These are phyloP conservation scores for Euryodendron excelsum DNA, from an alignment of 148 eudicot genomes.

Conservation along the genomic window DNA sequence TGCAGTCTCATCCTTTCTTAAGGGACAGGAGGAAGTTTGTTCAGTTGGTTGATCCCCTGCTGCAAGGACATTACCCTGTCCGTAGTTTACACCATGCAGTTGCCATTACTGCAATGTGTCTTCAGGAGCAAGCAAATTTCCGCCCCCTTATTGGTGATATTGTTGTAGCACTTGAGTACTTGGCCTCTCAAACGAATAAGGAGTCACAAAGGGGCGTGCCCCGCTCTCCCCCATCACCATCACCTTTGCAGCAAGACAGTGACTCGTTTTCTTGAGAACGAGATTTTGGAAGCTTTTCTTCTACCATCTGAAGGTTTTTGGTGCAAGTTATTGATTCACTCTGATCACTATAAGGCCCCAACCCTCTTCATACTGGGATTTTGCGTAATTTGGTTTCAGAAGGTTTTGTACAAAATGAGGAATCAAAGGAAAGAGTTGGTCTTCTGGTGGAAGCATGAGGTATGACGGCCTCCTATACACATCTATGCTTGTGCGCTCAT, in stretches of 20 bases:
- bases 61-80: slow-evolving; percentile 46
- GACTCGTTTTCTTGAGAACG: slow-evolving; percentile 8
- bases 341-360: not conserved
- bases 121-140: slow-evolving; percentile 50
- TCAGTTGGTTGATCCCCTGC: slow-evolving; percentile 57
- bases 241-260: slow-evolving; percentile 20
- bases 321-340: not conserved
- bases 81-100: slow-evolving; percentile 59
- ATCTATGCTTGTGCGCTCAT: not conserved
- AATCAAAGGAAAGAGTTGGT: slow-evolving; percentile 9
- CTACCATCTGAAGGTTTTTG: not conserved
- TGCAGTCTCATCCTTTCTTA: slow-evolving; percentile 57
- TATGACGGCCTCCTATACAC: not conserved
- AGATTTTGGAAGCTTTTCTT: slow-evolving; percentile 9
- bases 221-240: slow-evolving; percentile 19
- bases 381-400: not conserved
- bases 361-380: not conserved
- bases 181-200: slow-evolving; percentile 46
- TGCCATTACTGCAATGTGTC: slow-evolving; percentile 61
- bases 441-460: slow-evolving; percentile 14
- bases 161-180: slow-evolving; percentile 65
- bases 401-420: not conserved
- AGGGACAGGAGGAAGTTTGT: slow-evolving; percentile 45
- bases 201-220: slow-evolving; percentile 21
- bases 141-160: slow-evolving; percentile 67